Evolutionary conservation across 495 filamentous ascomycete species (phyloP), one percentile per base, ranked within the genome.

Genomic region (Aspergillus panamensis): DNA sequence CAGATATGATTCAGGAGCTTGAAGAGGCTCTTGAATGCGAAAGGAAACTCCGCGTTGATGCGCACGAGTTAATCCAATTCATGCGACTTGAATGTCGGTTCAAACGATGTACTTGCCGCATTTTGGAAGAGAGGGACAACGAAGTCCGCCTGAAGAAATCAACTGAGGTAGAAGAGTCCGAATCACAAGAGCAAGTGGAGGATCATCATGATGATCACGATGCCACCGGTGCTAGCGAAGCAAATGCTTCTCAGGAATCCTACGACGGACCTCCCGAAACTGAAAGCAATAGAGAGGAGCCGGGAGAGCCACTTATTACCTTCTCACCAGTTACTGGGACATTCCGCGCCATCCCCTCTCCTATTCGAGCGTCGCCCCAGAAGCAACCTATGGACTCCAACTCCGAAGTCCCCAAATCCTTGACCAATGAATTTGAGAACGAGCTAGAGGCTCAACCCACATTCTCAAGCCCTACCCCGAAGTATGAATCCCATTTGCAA

Each of bases 21-120:
- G 77, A 76, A 29, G 78, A 82, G n/a, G 78, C 85, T 12, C 80
- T 91, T 43, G 69, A 82, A 40, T 79, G 75, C 66, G 89, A 94
- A 73, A 84, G 78, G 65, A 82, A 81, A 52, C 74, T 84, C 43
- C 82, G 89, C 45, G 73, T 81, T 32, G 78, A 86, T 14, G 87
- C 89, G 0, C 80, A 91, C 55, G 87, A 89, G 13, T 83, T 86
- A 62, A 74, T 92, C 25, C 81, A 92, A n/a, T 96, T 91, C 67
- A 74, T 96, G 76, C 83, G 88, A 62, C 80, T 88, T 58, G 90
- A 96, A 67, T 95, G 91, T 69, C 80, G 84, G 47, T 84, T 93
- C 55, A 80, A 82, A 55, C 82, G 82, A 67, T 94, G 89, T 73
- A 71, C 84, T 1, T 90, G 86, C 66, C 76, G 83, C 39, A 55